These are phyloP conservation scores for Bretziella fagacearum DNA, from an alignment of 2,329 filamentous ascomycete genomes.

Conservation along the genomic window DNA sequence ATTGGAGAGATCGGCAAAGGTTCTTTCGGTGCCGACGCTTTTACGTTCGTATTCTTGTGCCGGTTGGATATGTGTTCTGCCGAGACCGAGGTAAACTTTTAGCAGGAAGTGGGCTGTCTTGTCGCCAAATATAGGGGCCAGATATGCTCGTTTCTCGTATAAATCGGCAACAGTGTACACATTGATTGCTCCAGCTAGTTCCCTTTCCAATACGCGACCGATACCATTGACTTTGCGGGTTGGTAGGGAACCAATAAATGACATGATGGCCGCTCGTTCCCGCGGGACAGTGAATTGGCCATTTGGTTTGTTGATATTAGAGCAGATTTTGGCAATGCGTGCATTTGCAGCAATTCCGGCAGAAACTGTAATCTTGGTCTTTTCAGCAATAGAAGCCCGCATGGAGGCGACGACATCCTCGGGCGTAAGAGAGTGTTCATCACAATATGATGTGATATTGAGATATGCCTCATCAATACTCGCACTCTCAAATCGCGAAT, in stretches of 20 bases:
- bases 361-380: conserved; percentile 72
- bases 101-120: conserved; percentile 82
- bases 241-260: conserved; percentile 68
- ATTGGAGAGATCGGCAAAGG: conserved; percentile 65
- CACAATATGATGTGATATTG: conserved; percentile 80
- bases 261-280: conserved; percentile 58
- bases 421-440: conserved; percentile 47
- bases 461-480: conserved; percentile 95
- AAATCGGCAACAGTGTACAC: conserved; percentile 82
- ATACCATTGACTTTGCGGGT: conserved; percentile 88
- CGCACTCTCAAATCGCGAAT: conserved; percentile 77
- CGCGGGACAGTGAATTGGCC: conserved; percentile 67
- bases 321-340: conserved; percentile 86
- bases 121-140: conserved; percentile 70
- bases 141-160: conserved; percentile 53
- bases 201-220: conserved; percentile 83
- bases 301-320: conserved; percentile 92
- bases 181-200: conserved; percentile 66
- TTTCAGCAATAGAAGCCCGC: conserved; percentile 56
- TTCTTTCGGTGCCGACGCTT: conserved; percentile 84
- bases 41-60: conserved; percentile 84
- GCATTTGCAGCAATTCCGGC: conserved; percentile 90
- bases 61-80: conserved; percentile 68
- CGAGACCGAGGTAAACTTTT: conserved; percentile 68
- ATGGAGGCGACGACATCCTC: conserved; percentile 63